Evolutionary conservation across 2,329 filamentous ascomycete species (phyloP).

Genomic region (Claviceps humidiphila): DNA sequence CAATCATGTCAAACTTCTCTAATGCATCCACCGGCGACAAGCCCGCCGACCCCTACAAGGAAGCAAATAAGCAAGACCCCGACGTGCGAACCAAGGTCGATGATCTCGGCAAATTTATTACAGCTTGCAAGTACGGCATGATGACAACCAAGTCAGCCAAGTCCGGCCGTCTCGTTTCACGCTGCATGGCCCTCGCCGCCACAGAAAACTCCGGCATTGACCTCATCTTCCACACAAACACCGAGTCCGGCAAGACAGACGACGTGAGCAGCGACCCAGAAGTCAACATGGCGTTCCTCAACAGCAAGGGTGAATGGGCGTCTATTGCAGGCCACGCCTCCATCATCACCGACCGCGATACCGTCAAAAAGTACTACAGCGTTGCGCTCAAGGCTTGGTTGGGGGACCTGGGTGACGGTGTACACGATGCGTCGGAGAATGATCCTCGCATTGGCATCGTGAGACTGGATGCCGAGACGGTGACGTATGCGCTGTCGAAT

Average conservation of each 20-base stretch:
- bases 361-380: constrained; percentile 64
- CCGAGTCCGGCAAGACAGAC: constrained; percentile 75
- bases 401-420: constrained; percentile 71
- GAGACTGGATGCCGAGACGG: constrained; percentile 57
- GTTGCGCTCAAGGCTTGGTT: constrained; percentile 69
- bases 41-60: constrained; percentile 64
- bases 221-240: constrained; percentile 84
- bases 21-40: constrained; percentile 50
- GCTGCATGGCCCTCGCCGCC: constrained; percentile 74
- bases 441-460: constrained; percentile 78
- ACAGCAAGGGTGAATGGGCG: constrained; percentile 68
- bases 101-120: constrained; percentile 58
- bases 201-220: constrained; percentile 71
- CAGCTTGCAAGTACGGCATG: constrained; percentile 71
- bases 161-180: constrained; percentile 56
- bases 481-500: constrained; percentile 54
- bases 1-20: constrained; percentile 26
- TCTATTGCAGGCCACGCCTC: constrained; percentile 63
- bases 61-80: constrained; percentile 52
- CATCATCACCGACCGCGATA: constrained; percentile 54
- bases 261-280: constrained; percentile 60
- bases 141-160: constrained; percentile 64
- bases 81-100: constrained; percentile 63
- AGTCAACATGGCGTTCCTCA: constrained; percentile 73
- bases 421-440: constrained; percentile 66